Evolutionary conservation across 2,329 filamentous ascomycete species (phyloP), one percentile per base, ranked within the genome.

Genomic region (Aspergillus fructus): DNA sequence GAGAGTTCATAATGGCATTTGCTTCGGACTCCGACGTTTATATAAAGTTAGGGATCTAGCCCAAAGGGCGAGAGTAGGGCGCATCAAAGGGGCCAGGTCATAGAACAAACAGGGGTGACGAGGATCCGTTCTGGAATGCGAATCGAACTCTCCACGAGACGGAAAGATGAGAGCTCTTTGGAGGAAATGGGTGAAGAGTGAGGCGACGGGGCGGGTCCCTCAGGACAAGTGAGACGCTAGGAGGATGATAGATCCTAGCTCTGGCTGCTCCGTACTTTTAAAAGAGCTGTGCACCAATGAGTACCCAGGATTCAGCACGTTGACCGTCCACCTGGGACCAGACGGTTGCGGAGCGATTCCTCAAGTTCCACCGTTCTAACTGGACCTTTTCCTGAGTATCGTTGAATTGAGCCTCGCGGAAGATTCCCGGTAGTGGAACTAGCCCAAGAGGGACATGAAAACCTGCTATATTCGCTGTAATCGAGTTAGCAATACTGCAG

Each of bases 41-140:
- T 61, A 62, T 62, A 62, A 54, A 33, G 49, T 41, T 59, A 30
- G 33, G 37, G 54, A 57, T 58, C 56, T 51, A 58, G 53, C 46
- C 53, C 46, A 47, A 49, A 54, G 40, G 21, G 23, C 52, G 40
- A 37, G 37, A 34, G 43, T 47, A 56, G 57, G 55, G 47, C 58
- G 49, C 47, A 58, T 53, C 40, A 39, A 55, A 43, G 55, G 52
- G n/a, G 43, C 48, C 51, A 47, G 39, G 50, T 50, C 48, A 53
- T 30, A 37, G 58, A 53, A 53, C 46, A 40, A 56, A 59, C 46
- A 53, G 59, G 57, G 52, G 57, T 39, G 56, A 53, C 45, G 58
- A 52, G 49, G 58, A 58, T 62, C 56, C 33, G 45, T 65, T 67
- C 64, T 67, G 59, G 65, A 66, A 67, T 60, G 53, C 53, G 56